Base-by-base conservation (phyloP, 179 eudicot species). In the Sideroxylon spinosum region DNA sequence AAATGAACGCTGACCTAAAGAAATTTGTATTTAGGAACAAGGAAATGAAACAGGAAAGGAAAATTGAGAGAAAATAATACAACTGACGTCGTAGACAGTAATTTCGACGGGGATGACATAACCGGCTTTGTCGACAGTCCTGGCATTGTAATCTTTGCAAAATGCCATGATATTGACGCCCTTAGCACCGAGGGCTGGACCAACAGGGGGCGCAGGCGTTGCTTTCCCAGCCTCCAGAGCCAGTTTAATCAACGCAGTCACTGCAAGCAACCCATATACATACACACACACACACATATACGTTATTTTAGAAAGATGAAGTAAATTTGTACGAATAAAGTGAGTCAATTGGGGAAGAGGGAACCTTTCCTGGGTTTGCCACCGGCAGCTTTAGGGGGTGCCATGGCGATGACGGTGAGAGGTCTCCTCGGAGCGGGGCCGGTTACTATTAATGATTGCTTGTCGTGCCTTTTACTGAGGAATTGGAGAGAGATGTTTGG, bases 191-290 rank as follows among this genome's bases (percentile, higher is more conserved):
- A 95, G 85, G 4, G 99, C 99, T 0, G 99, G 99, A 9, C 99
- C 99, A 2, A 95, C 99, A 0, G 98, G 99, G 7, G 99, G 99
- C 0, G 98, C 98, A 0, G 99, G 98, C 19, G 99, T 93, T 2
- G 98, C 99, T 80, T 94, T 95, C 62, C 99, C 99, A 7, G 99
- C 99, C 71, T 95, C 99, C 68, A 95, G 84, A 14, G 98, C 98
- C 65, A 95, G 88, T 91, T 95, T 93, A 55, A 95, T 88, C 46
- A 95, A 55, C 80, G 94, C 99, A 72, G 92, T 85, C 85, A 93
- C 98, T 93, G 84, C 79, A 29, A 82, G 6, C 44, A 4, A 37
- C 5, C 3, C 5, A 29, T 0, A 17, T 14, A 57, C 50, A 11
- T 68, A 48, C 3, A 67, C 8, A 72, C 4, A 78, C 48, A 72